Percentiles rank a stretch among this genome's conserved stretches.
Conservation (phyloP, 768 basidiomycete genomes). For the Termitomyces sp. region DNA sequence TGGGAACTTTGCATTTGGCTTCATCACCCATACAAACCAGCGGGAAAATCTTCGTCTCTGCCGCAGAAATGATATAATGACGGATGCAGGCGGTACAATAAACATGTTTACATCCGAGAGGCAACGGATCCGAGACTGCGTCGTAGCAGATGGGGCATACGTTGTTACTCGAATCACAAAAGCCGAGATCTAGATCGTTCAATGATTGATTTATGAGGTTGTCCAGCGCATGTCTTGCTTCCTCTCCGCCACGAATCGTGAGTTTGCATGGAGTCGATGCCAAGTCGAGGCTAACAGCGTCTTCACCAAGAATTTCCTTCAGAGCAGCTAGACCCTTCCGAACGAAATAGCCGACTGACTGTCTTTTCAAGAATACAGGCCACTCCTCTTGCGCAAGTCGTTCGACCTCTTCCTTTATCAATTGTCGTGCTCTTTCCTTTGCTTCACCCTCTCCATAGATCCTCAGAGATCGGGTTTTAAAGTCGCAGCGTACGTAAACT, state of each 20-base stretch:
- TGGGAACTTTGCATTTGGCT: slow-evolving; percentile 43
- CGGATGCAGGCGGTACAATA: slow-evolving; percentile 46
- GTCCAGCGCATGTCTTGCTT: slow-evolving; percentile 41
- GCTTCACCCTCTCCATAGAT: slow-evolving; percentile 37
- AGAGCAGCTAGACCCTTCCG: slow-evolving; percentile 43
- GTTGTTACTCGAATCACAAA: slow-evolving; percentile 6
- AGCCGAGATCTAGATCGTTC: slow-evolving; percentile 9
- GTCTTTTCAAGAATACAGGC: slow-evolving; percentile 29
- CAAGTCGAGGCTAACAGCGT: slow-evolving; percentile 43
- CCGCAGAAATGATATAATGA: slow-evolving; percentile 39
- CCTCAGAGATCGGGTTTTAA: slow-evolving; percentile 37
- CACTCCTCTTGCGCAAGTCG: slow-evolving; percentile 40
- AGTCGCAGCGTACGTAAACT: slow-evolving; percentile 40
- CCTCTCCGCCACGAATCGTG: slow-evolving; percentile 51
- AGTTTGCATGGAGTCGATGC: slow-evolving; percentile 31
- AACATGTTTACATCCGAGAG: slow-evolving; percentile 41
- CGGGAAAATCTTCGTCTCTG: slow-evolving; percentile 45
- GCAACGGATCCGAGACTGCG: slow-evolving; percentile 31
- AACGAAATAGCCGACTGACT: slow-evolving; percentile 45
- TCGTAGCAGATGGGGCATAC: slow-evolving; percentile 55
- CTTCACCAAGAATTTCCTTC: slow-evolving; percentile 48
- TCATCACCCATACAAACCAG: slow-evolving; percentile 59
- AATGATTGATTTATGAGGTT: slow-evolving; percentile 38
- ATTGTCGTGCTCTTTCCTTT: slow-evolving; percentile 34
- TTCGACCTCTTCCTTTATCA: slow-evolving; percentile 43